Percentiles rank a stretch among this genome's conserved stretches.
phyloP scores from a whole-genome alignment of 768 basidiomycete genomes.

The Pleurotus platypus region DNA sequence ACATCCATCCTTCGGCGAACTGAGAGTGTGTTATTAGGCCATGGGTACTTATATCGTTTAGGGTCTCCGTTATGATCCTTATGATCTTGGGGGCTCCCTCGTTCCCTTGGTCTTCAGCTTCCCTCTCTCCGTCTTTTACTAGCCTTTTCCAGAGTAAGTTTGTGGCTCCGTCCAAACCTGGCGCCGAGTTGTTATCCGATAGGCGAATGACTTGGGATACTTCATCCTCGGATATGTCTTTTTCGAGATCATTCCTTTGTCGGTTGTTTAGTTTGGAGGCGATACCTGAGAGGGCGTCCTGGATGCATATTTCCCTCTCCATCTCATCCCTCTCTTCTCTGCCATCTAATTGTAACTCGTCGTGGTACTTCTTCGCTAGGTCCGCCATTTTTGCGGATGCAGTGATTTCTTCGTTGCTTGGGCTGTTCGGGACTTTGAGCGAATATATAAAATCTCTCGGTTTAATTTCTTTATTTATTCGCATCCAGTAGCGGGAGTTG shows the following conservation, averaged over 20 bases:
- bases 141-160: not conserved
- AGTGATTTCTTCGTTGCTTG: no score
- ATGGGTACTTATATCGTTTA: conserved; percentile 24
- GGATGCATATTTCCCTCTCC: no score
- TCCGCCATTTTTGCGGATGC: conserved; percentile 1
- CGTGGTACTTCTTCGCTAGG: conserved; percentile 1
- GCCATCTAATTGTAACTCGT: not conserved
- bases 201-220: not conserved
- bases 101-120: conserved; percentile 7
- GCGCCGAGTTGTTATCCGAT: not conserved
- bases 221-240: not conserved
- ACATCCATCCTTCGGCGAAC: conserved; percentile 32
- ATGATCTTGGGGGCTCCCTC: conserved; percentile 7
- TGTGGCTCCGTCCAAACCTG: not conserved
- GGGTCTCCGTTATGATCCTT: conserved; percentile 8
- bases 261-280: not conserved
- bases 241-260: no score
- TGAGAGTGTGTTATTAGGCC: conserved; percentile 10
- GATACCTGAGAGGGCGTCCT: no score
- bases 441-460: conserved; percentile 5
- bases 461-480: not conserved
- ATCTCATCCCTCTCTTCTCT: not conserved
- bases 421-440: not conserved
- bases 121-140: not conserved
- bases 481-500: not conserved